Conservation (phyloP, 1,284 basidiomycete genomes). For the Ceraceosorus guamensis region DNA sequence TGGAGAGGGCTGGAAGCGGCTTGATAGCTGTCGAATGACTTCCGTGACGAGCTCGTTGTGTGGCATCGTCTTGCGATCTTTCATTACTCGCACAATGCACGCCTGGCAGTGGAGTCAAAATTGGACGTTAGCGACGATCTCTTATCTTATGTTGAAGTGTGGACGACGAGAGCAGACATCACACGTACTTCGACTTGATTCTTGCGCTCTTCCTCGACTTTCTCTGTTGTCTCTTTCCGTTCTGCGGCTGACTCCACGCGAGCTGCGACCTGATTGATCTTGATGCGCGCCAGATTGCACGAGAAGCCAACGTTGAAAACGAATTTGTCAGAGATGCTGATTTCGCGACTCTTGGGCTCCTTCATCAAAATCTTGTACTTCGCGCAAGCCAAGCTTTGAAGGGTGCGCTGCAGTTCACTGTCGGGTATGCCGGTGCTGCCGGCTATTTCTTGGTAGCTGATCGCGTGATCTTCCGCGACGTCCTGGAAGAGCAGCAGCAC, state of each 20-base stretch:
- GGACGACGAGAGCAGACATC: constrained; percentile 1
- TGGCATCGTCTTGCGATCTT: constrained; percentile 79
- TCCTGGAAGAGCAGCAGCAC: constrained; percentile 75
- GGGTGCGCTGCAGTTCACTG: constrained; percentile 72
- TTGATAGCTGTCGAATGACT: constrained; percentile 74
- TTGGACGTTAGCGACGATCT: background rate
- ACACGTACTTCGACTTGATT: constrained; percentile 91
- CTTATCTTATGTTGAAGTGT: background rate
- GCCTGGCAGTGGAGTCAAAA: constrained; percentile 8
- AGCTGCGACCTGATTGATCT: constrained; percentile 81
- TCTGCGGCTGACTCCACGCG: constrained; percentile 81
- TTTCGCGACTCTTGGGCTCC: constrained; percentile 76
- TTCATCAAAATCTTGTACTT: constrained; percentile 91
- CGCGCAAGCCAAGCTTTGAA: constrained; percentile 94
- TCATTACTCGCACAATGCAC: constrained; percentile 96
- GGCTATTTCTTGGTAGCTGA: constrained; percentile 25
- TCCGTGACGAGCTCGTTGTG: constrained; percentile 88
- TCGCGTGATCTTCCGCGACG: constrained; percentile 7
- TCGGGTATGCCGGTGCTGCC: constrained; percentile 58
- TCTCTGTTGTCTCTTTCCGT: constrained; percentile 78
- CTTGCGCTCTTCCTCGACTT: constrained; percentile 84
- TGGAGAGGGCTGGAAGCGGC: constrained; percentile 79
- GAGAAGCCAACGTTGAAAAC: constrained; percentile 80
- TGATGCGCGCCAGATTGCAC: constrained; percentile 76
- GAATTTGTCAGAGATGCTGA: constrained; percentile 70